Percentiles rank a stretch among this genome's conserved stretches.
Evolutionary conservation across 257 asterid genomes (phyloP).

Genomic region (Ilex asprella): DNA sequence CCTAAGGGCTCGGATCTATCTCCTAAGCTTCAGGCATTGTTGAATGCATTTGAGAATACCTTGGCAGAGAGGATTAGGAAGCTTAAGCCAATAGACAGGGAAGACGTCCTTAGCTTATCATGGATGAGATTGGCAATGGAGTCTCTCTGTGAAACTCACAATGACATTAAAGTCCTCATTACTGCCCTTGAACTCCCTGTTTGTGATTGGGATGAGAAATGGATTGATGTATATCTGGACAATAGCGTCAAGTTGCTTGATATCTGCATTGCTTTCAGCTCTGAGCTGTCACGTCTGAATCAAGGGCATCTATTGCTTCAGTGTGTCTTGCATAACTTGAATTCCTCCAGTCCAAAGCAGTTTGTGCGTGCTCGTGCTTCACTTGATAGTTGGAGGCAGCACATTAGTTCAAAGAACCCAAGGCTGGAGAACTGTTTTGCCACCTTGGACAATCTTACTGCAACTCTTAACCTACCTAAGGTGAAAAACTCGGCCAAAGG

Average conservation of each 20-base stretch:
- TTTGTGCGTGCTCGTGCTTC: conserved; percentile 51
- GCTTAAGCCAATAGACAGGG: conserved; percentile 51
- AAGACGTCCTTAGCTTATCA: conserved; percentile 52
- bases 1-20: conserved; percentile 63
- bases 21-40: conserved; percentile 48
- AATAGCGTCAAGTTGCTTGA: conserved; percentile 71
- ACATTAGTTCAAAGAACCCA: conserved; percentile 49
- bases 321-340: conserved; percentile 39
- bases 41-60: conserved; percentile 60
- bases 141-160: conserved; percentile 60
- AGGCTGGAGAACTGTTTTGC: conserved; percentile 55
- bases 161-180: conserved; percentile 58
- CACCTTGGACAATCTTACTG: conserved; percentile 50
- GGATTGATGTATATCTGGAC: conserved; percentile 76
- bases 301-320: conserved; percentile 78
- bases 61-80: conserved; percentile 49
- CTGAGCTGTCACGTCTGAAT: conserved; percentile 66
- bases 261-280: conserved; percentile 72
- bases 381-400: conserved; percentile 69
- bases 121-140: conserved; percentile 72
- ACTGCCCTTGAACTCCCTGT: conserved; percentile 69
- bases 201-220: conserved; percentile 78
- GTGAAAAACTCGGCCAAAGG: conserved; percentile 82
- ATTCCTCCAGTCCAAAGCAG: conserved; percentile 37
- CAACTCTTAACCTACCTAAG: conserved; percentile 64